These are phyloP conservation scores for Ochetophila trinervis DNA, from an alignment of 306 rosid species.

Conservation along the genomic window DNA sequence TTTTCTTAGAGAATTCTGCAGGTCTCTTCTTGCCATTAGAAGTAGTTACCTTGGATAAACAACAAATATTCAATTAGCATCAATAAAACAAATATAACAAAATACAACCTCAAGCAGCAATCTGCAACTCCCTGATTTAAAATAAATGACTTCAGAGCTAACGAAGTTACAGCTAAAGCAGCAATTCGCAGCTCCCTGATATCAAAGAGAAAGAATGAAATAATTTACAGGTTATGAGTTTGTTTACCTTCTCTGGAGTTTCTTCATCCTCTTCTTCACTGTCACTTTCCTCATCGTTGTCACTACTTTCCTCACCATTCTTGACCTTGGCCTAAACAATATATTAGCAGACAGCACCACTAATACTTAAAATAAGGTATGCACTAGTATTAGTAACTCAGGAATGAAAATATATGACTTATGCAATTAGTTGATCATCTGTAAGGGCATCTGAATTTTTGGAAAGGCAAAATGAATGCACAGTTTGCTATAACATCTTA, in stretches of 20 bases:
- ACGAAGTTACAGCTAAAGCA: background rate
- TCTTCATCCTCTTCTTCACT: conserved; percentile 44
- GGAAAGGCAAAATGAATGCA: too few relatives aligned
- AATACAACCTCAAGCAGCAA: background rate
- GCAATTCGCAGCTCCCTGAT: background rate
- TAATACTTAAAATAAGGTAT: background rate
- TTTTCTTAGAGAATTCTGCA: conserved; percentile 37
- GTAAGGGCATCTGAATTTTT: too few relatives aligned
- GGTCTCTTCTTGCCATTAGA: conserved; percentile 48
- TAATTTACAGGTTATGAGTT: background rate
- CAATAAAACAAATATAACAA: background rate
- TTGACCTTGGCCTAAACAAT: conserved; percentile 28
- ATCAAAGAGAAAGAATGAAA: background rate
- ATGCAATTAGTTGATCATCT: too few relatives aligned
- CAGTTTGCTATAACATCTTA: too few relatives aligned
- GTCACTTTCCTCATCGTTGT: conserved; percentile 29
- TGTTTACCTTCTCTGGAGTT: conserved; percentile 49
- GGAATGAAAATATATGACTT: too few relatives aligned
- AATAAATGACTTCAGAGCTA: too few relatives aligned
- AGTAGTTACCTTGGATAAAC: conserved; percentile 30
- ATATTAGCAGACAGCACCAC: conserved; percentile 3
- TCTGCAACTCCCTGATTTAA: background rate
- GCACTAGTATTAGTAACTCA: too few relatives aligned
- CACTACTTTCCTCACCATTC: conserved; percentile 24
- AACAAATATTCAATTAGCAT: background rate